Evolutionary conservation across 129 eudicot genomes (phyloP), one percentile per base, ranked within the genome.

Genomic region (Flaveria linearis): DNA sequence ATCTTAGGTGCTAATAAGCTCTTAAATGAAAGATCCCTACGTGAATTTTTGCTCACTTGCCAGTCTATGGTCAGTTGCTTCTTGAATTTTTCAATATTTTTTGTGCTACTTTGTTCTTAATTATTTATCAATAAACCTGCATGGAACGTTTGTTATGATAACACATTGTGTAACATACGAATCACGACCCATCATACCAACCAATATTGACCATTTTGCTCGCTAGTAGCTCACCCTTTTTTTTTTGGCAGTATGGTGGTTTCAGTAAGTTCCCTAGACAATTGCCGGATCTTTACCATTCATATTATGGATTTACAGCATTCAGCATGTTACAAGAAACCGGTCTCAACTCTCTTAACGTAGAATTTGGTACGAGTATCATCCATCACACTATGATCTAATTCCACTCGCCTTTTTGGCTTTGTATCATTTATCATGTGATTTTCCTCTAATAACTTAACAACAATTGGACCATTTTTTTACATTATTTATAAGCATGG

Each of bases 241-340:
- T 64, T 75, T 4, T 78, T 63, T 84, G 6, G 53, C 87, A 95
- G 97, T 91, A 89, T 74, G 97, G 99, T 74, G 99, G 99, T 81
- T 95, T 91, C 86, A 91, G 99, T 72, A 95, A 95, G 82, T 87
- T 82, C 76, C 96, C 99, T 3, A 72, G 87, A 53, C 69, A 86
- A 63, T 78, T 89, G 39, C 96, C 99, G 61, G 99, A 95, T 88
- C 86, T 91, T 53, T 95, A 95, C 76, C 99, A 95, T 83, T 86
- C 99, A 4, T 91, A 91, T 71, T 95, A 95, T 26, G 97, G 97
- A 67, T 83, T 95, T 73, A 87, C 92, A 23, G 99, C 96, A 76
- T 95, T 95, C 78, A 91, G 99, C 80, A 81, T 95, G 74, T 83
- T 91, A 84, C 83, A 85, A 78, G 97, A 91, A 76, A 82, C 88